Base-by-base conservation (phyloP, 2,329 filamentous ascomycete species). In the Xylariaceae sp. region DNA sequence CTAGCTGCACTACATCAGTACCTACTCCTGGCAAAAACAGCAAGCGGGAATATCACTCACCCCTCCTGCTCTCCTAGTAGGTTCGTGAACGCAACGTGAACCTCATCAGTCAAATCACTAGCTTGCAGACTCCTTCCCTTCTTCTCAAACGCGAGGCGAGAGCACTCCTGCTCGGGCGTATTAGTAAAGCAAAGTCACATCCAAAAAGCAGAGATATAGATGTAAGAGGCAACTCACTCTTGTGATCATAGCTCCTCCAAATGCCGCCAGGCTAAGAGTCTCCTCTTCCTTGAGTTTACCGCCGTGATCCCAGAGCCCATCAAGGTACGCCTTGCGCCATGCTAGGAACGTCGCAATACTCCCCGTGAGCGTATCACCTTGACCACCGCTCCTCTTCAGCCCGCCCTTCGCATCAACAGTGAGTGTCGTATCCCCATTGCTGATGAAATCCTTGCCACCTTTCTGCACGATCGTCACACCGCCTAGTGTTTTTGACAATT, bases 391-490 rank as follows among this genome's bases (percentile, higher is more conserved):
- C 59, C 94, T 80, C 81, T 99, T 99, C 69, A 84, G 72, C 1
- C 93, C 93, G 9, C 94, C 94, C 64, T 83, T 73, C 2, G 92
- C 73, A 61, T 96, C 91, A 22, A 87, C 88, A 0, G 88, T 75
- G 22, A 92, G 72, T n/a, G 89, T 96, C 48, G 78, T 78, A 52
- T 80, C 75, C 12, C 92, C 90, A 63, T 96, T 89, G 2, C 87
- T 90, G 54, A 99, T 89, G 59, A 87, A 84, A 71, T 99, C 94
- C 55, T 83, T 83, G 2, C 72, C 69, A 2, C 94, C 94, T 75
- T 99, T 99, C 69, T 97, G 89, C 42, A 97, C 80, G 50, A 99
- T 85, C 1, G 90, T 95, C 31, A 97, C 90, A 1, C 94, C 94
- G 2, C 88, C 90, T 43, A 97, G 81, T 0, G 86, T 87, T 53